Base-by-base conservation (phyloP, 176 grass and related monocot genomes). In the Oryza punctata region DNA sequence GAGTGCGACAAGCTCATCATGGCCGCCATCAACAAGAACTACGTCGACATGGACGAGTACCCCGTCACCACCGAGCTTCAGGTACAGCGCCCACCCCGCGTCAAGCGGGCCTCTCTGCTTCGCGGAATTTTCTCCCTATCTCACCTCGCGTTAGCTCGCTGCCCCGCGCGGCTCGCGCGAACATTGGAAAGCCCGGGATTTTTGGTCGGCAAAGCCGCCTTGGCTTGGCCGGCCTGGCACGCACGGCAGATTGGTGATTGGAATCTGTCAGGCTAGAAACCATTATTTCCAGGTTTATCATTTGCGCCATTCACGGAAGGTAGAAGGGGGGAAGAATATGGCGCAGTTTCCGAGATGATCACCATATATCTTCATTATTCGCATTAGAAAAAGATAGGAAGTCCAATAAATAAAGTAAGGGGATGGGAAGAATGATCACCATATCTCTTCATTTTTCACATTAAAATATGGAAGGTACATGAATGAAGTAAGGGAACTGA, bases 21-120 rank as follows among this genome's bases (percentile, higher is more conserved):
- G 96, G 91, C 71, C 15, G 74, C 96, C 80, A 84, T 92, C 28
- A 99, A 92, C 81, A 99, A 99, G 85, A 99, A 99, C 78, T 99
- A 99, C 37, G 96, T 99, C 74, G 96, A 99, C 91, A 96, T 99
- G 96, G 96, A 99, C 72, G 96, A 99, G 88, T 99, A 99, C 67
- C 96, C 96, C 0, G 88, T 99, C 67, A 99, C 96, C 73, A 99
- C 96, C 70, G 96, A 99, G 67, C 88, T 99, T 65, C 96, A 99
- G 96, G 96, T 93, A 65, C 14, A 24, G 37, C 8, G 32, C 2
- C 10, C 24, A 41, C 2, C 10, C 24, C 3, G 28, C 12, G 16
- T 11, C 15, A 13, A 24, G 19, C 54, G 0, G 8, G 38, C 40
- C 9, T 41, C 54, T 61, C n/a, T 61, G 57, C 52, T 57, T 57